These are phyloP conservation scores for Magnusiomyces sp. DNA, from an alignment of 1,139 yeast genomes.

Conservation along the genomic window DNA sequence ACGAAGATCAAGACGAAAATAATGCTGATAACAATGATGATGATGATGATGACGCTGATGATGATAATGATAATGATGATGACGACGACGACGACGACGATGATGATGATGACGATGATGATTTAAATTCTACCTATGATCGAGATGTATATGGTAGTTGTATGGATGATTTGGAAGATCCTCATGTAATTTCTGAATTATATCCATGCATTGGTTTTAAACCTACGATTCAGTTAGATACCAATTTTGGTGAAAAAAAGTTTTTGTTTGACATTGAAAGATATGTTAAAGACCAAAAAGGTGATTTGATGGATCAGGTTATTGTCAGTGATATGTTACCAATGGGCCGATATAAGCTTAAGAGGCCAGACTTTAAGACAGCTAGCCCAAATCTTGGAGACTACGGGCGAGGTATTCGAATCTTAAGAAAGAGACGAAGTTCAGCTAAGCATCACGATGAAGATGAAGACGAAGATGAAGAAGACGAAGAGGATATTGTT, in stretches of 20 bases:
- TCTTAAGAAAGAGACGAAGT: conserved; percentile 7
- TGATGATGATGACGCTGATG: no score
- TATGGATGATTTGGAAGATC: no score
- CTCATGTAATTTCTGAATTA: conserved; percentile 29
- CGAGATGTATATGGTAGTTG: no score
- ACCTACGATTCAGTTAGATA: conserved; percentile 42
- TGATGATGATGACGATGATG: no score
- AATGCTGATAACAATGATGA: no score
- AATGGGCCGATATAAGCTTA: conserved; percentile 5
- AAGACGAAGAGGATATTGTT: conserved; percentile 7
- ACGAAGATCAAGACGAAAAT: no score
- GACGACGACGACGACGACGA: no score
- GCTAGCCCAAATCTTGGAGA: no score
- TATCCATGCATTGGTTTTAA: conserved; percentile 44
- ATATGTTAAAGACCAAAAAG: conserved; percentile 46
- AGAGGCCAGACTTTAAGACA: conserved; percentile 12
- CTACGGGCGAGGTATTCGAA: no score
- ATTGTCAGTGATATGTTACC: conserved; percentile 9
- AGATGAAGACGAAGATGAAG: conserved; percentile 8
- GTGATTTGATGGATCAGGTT: conserved; percentile 19
- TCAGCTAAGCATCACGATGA: conserved; percentile 8
- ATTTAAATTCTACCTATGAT: no score
- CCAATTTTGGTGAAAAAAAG: conserved; percentile 64
- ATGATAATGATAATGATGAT: no score
- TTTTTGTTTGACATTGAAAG: conserved; percentile 66